Conservation (phyloP, 2,329 filamentous ascomycete genomes). For the Monilinia laxa region DNA sequence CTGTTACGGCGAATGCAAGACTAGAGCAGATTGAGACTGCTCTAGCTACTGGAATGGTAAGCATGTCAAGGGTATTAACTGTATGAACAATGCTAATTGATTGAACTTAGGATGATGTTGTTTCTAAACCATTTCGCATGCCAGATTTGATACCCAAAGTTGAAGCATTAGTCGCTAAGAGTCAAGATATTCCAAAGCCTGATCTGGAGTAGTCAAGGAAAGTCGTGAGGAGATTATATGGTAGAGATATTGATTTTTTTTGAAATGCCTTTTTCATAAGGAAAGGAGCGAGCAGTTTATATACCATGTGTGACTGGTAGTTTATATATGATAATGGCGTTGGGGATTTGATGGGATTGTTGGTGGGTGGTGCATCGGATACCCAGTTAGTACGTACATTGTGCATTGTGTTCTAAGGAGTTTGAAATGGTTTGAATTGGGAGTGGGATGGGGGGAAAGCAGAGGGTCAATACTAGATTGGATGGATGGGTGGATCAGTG, state of each 20-base stretch:
- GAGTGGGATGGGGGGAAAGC: not conserved
- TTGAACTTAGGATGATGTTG: constrained; percentile 62
- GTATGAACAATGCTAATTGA: constrained; percentile 28
- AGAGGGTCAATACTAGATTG: not conserved
- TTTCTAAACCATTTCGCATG: constrained; percentile 78
- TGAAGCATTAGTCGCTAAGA: constrained; percentile 45
- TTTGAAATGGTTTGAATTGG: not conserved
- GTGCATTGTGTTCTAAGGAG: constrained; percentile 3
- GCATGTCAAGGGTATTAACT: constrained; percentile 31
- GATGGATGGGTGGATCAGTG: not conserved
- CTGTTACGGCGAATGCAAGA: constrained; percentile 79
- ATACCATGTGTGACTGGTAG: not conserved
- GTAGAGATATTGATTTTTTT: not conserved
- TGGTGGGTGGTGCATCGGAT: constrained; percentile 2
- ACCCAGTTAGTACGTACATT: constrained; percentile 5
- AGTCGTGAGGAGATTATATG: too few relatives aligned
- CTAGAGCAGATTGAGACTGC: constrained; percentile 72
- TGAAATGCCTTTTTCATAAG: too few relatives aligned
- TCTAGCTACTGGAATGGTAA: constrained; percentile 69
- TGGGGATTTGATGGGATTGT: not conserved
- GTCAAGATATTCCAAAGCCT: not conserved
- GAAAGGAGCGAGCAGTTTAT: not conserved
- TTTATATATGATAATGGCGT: constrained; percentile 6
- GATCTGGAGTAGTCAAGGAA: not conserved
- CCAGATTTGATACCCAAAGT: constrained; percentile 69